phyloP scores from a whole-genome alignment of 805 yeast species.

The Candida sanyiensis region DNA sequence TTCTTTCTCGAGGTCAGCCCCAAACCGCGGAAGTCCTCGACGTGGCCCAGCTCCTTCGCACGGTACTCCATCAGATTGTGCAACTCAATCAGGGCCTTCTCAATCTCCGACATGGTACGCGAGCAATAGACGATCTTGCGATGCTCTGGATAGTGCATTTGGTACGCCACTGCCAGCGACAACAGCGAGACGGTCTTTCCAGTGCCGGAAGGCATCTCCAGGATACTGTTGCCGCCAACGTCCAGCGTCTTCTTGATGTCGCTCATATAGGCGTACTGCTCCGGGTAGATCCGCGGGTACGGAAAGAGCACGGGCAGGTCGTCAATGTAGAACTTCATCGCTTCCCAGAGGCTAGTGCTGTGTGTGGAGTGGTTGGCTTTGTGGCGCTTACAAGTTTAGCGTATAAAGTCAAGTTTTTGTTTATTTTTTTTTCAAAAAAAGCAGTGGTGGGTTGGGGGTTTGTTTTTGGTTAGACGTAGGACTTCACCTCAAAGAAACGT shows the following conservation, averaged over 20 bases:
- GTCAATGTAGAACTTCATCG: conserved; percentile 68
- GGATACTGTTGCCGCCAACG: conserved; percentile 92
- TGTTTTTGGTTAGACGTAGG: conserved; percentile 84
- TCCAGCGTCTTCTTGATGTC: conserved; percentile 91
- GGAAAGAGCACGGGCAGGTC: conserved; percentile 95
- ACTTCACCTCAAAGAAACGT: conserved; percentile 91
- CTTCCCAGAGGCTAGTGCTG: too few species aligned
- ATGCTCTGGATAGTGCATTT: conserved; percentile 90
- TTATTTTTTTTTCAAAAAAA: not conserved
- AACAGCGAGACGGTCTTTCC: conserved; percentile 93
- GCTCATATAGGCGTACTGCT: conserved; percentile 96
- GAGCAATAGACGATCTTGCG: conserved; percentile 94
- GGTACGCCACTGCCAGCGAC: conserved; percentile 91
- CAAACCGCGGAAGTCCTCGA: conserved; percentile 87
- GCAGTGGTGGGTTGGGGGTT: too few species aligned
- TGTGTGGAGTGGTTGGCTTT: not conserved
- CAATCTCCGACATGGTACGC: conserved; percentile 99
- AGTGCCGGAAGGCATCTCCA: conserved; percentile 99
- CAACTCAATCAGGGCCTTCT: conserved; percentile 91
- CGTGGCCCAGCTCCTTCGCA: conserved; percentile 73
- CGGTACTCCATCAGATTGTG: conserved; percentile 84
- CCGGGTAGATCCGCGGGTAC: conserved; percentile 94
- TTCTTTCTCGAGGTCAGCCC: conserved; percentile 95
- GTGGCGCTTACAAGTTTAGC: not conserved
- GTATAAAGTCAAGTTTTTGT: too few species aligned